Conservation (phyloP, 2,329 filamentous ascomycete species). For the Macrophomina pseudophaseolina region DNA sequence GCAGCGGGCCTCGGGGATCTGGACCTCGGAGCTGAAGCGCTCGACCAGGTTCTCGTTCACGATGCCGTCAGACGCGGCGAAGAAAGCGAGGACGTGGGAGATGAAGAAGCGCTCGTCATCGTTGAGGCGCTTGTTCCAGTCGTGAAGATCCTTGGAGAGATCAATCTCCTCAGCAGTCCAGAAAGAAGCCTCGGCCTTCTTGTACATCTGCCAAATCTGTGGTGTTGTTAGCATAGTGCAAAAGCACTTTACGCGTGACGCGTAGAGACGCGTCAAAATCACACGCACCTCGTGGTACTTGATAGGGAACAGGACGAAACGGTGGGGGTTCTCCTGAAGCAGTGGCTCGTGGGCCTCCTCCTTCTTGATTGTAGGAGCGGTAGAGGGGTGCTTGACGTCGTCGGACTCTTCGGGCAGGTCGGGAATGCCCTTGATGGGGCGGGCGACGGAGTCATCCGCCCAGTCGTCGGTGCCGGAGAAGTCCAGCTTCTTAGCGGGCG, state of each 20-base stretch:
- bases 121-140: slow-evolving; percentile 98
- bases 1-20: slow-evolving; percentile 96
- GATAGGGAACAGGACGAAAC: slow-evolving; percentile 98
- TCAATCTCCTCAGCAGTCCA: slow-evolving; percentile 99
- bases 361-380: slow-evolving; percentile 60
- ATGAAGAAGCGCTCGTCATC: slow-evolving; percentile 98
- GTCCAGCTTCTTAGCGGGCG: slow-evolving; percentile 87
- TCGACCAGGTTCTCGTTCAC: slow-evolving; percentile 99
- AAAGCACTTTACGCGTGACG: slow-evolving; percentile 35
- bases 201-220: slow-evolving; percentile 99
- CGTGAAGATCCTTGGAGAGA: slow-evolving; percentile 96
- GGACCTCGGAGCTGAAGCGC: slow-evolving; percentile 95
- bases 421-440: slow-evolving; percentile 59
- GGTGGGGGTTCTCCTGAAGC: slow-evolving; percentile 91
- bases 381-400: slow-evolving; percentile 57
- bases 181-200: slow-evolving; percentile 99
- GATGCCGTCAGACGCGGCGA: slow-evolving; percentile 97
- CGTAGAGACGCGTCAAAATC: slow-evolving; percentile 47
- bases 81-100: slow-evolving; percentile 98
- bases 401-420: slow-evolving; percentile 42
- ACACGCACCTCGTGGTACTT: slow-evolving; percentile 98
- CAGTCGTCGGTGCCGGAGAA: slow-evolving; percentile 64
- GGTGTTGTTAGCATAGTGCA: slow-evolving; percentile 45
- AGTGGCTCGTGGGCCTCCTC: slow-evolving; percentile 86
- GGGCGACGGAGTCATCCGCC: slow-evolving; percentile 56